These are phyloP conservation scores for Chytriomyces sp. DNA, from an alignment of 192 early-diverging fungal genomes.

Conservation along the genomic window DNA sequence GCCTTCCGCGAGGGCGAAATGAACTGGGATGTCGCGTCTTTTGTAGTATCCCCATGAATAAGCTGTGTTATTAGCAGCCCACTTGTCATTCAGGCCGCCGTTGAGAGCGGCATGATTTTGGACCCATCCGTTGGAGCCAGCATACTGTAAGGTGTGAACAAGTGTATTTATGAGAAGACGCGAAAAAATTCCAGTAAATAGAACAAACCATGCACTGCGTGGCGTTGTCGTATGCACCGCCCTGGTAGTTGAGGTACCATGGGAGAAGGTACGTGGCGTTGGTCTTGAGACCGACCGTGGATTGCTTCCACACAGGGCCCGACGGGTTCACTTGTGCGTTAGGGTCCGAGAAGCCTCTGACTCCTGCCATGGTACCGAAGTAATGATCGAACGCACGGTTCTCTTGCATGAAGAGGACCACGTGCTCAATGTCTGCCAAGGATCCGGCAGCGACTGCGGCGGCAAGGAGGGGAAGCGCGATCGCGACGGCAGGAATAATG, in stretches of 20 bases:
- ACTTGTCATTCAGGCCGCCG: not conserved
- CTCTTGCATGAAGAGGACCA: no score
- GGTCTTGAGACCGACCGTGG: not conserved
- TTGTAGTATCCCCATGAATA: constrained; percentile 1
- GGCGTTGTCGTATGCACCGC: not conserved
- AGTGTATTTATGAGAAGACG: not conserved
- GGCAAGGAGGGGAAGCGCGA: no score
- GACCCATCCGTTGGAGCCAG: no score
- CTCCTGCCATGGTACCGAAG: constrained; percentile 23
- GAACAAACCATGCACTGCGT: not conserved
- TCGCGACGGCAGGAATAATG: no score
- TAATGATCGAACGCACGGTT: constrained; percentile 24
- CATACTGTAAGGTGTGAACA: no score
- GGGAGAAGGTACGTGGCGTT: not conserved
- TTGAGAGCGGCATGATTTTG: no score
- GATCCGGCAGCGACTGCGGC: no score
- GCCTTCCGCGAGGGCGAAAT: constrained; percentile 4
- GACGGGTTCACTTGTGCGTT: constrained; percentile 8
- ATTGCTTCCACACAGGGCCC: constrained; percentile 4
- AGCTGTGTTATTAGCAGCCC: not conserved
- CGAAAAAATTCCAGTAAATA: not conserved
- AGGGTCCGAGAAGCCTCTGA: constrained; percentile 20
- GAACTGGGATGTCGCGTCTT: not conserved
- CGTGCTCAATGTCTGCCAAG: no score
- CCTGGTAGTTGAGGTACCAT: constrained; percentile 10